These are phyloP conservation scores for Chrysopogon serrulatus DNA, from an alignment of 176 grass and related monocot species.

Conservation along the genomic window DNA sequence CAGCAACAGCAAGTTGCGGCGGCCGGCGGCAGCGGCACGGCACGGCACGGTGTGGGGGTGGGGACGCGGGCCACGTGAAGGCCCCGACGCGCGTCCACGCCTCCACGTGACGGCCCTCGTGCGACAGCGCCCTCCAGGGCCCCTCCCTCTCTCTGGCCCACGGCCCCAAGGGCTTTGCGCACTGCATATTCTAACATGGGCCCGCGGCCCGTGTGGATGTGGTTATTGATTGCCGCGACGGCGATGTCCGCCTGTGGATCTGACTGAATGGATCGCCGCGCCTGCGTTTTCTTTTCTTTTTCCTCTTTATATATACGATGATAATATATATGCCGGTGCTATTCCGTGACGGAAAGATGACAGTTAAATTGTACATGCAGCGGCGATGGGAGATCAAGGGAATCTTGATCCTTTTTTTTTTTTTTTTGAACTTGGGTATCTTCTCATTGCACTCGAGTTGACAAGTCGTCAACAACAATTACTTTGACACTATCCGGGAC, in stretches of 20 bases:
- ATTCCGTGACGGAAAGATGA: neutral
- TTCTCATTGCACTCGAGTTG: no score
- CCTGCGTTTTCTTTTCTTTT: neutral
- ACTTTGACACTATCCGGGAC: no score
- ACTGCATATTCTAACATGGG: neutral
- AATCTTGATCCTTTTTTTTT: no score
- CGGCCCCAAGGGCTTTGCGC: neutral
- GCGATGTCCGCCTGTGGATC: neutral
- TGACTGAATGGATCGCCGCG: neutral
- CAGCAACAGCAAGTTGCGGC: no score
- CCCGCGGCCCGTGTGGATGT: neutral
- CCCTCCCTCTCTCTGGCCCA: neutral
- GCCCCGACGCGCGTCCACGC: neutral
- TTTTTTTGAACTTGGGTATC: no score
- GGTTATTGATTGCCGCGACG: neutral
- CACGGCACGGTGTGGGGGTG: neutral
- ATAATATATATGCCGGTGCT: neutral
- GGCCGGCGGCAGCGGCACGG: no score
- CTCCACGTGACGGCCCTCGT: conserved; percentile 39
- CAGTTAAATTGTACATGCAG: no score
- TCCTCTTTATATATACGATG: neutral
- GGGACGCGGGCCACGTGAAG: neutral
- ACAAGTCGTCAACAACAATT: no score
- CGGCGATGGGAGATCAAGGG: no score
- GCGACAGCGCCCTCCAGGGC: neutral